Evolutionary conservation across 1,139 yeast species (phyloP), one percentile per base, ranked within the genome.

Genomic region (Kurtzmaniella natalensis): DNA sequence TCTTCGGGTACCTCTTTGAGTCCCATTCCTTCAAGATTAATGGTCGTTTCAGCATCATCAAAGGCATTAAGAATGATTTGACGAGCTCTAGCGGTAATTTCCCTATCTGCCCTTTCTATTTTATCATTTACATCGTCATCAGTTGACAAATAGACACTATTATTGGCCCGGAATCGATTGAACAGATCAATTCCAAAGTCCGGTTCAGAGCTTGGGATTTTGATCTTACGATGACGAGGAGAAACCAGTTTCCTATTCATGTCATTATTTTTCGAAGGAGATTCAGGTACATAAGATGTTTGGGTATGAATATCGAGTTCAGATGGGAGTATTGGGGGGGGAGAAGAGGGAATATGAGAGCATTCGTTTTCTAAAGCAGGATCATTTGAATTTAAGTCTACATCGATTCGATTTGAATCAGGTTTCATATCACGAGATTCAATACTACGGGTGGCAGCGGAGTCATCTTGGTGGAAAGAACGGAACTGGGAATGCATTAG

Each of bases 101-200:
- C 44, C 22, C 36, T 37, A 7, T 33, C 38, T 3, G 23, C 25
- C 20, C 43, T 42, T 5, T 41, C 48, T 13, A 30, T 13, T 18
- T 15, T 11, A 27, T 43, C 44, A 6, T 35, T 22, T 8, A 35
- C 29, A 25, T 54, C 55, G 11, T 42, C 33, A 34, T 59, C 67
- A 2, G 62, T 53, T 0, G 71, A 61, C 3, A 62, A 63, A 25
- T 56, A 50, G 31, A 50, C 51, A 4, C 46, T 46, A 25, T 54
- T 45, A 6, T 64, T 55, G 21, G 50, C 55, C 36, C 52, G 57
- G 45, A 61, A 69, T 18, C 75, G 48, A 39, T 69, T 67, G 43
- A 69, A 69, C 30, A 55, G 55, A 39, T 69, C 75, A 26, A 69
- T 68, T 2, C 75, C 74, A 42, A 69, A 69, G 44, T 68, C 74